Evolutionary conservation across 2,329 filamentous ascomycete genomes (phyloP).

Genomic region (Ascocoryne sarcoides): DNA sequence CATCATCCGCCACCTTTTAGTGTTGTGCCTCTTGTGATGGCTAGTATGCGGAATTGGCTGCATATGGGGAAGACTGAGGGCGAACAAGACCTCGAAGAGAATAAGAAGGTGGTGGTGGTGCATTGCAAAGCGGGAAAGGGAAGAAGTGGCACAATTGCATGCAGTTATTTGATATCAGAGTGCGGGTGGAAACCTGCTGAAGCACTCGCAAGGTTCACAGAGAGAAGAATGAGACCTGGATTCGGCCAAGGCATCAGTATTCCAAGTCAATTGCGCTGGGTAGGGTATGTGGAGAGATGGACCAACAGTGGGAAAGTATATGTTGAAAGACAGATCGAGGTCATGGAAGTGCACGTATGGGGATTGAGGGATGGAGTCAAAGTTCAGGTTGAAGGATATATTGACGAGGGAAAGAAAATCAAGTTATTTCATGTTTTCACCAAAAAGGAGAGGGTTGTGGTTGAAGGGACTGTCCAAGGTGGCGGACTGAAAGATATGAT

Average conservation of each 20-base stretch:
- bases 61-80: conserved; percentile 33
- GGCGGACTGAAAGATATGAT: conserved; percentile 42
- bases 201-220: conserved; percentile 62
- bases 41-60: conserved; percentile 87
- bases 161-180: conserved; percentile 84
- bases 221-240: conserved; percentile 76
- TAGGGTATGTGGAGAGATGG: conserved; percentile 86
- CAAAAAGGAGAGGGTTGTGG: conserved; percentile 60
- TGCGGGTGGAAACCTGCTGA: conserved; percentile 61
- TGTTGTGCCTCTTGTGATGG: conserved; percentile 81
- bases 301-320: conserved; percentile 67
- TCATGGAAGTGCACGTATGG: conserved; percentile 85
- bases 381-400: conserved; percentile 74
- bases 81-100: conserved; percentile 21
- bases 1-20: conserved; percentile 93
- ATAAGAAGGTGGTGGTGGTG: conserved; percentile 67
- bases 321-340: conserved; percentile 71
- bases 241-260: conserved; percentile 91
- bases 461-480: conserved; percentile 48
- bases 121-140: conserved; percentile 98
- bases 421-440: conserved; percentile 74
- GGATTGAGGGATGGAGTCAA: conserved; percentile 82
- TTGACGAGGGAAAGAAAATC: conserved; percentile 83
- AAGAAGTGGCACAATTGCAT: conserved; percentile 77
- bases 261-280: conserved; percentile 80